Evolutionary conservation across 164 flowering plant species (phyloP).

Genomic region (Protea cynaroides): DNA sequence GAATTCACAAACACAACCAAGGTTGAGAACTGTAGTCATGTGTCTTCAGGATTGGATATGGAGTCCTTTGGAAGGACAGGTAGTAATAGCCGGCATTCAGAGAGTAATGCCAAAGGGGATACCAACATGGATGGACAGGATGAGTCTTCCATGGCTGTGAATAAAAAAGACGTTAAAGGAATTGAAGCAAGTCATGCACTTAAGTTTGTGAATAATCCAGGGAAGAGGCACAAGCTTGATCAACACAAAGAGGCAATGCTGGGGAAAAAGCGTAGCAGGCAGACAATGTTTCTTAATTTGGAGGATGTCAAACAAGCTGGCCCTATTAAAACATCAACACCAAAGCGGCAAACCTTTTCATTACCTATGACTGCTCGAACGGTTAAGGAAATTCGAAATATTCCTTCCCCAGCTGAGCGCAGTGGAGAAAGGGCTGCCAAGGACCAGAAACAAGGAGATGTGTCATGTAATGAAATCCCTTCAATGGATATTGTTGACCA

Average conservation of each 20-base stretch:
- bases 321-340: constrained; percentile 46
- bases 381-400: neutral
- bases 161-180: constrained; percentile 49
- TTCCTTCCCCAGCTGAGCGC: neutral
- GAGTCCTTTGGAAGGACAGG: constrained; percentile 24
- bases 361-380: constrained; percentile 24
- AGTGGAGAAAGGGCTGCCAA: constrained; percentile 1
- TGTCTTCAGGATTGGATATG: constrained; percentile 20
- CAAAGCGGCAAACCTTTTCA: constrained; percentile 47
- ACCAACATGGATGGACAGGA: constrained; percentile 25
- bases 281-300: constrained; percentile 39
- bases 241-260: constrained; percentile 62
- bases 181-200: constrained; percentile 53
- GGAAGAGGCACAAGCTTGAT: constrained; percentile 54
- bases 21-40: constrained; percentile 15
- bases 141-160: constrained; percentile 28
- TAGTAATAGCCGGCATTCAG: constrained; percentile 21
- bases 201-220: constrained; percentile 44
- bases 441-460: constrained; percentile 42
- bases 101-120: constrained; percentile 23
- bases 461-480: constrained; percentile 27
- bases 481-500: constrained; percentile 33
- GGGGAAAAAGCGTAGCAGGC: constrained; percentile 39
- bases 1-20: neutral
- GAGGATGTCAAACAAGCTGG: constrained; percentile 74